These are phyloP conservation scores for Clarireedia homoeocarpa DNA, from an alignment of 2,329 filamentous ascomycete species.

Conservation along the genomic window DNA sequence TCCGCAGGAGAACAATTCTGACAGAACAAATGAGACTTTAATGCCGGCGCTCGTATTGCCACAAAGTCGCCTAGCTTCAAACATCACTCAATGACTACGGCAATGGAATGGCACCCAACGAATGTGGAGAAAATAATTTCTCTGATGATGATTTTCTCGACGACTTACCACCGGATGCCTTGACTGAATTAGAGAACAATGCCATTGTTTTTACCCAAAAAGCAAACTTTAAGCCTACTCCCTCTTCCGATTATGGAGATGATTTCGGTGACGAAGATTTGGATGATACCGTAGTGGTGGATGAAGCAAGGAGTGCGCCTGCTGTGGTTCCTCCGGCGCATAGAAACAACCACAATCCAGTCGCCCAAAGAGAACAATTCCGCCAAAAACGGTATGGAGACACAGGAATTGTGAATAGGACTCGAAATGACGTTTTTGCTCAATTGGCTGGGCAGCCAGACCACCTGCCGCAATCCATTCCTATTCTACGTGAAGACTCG, in stretches of 20 bases:
- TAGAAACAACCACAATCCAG: slow-evolving; percentile 13
- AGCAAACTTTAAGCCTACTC: slow-evolving; percentile 15
- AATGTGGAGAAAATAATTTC: slow-evolving; percentile 47
- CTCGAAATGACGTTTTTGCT: slow-evolving; percentile 6
- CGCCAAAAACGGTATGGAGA: slow-evolving; percentile 18
- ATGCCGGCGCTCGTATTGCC: neutral
- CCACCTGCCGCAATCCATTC: neutral
- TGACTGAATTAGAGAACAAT: slow-evolving; percentile 56
- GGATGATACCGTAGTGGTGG: slow-evolving; percentile 47
- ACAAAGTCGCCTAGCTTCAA: neutral
- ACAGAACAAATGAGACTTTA: neutral
- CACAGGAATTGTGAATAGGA: slow-evolving; percentile 9
- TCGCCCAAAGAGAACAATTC: slow-evolving; percentile 19
- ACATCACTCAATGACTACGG: slow-evolving; percentile 23
- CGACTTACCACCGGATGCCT: slow-evolving; percentile 46
- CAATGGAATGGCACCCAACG: slow-evolving; percentile 31
- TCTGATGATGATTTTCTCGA: slow-evolving; percentile 60
- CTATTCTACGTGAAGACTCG: slow-evolving; percentile 14
- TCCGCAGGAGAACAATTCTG: too few species aligned
- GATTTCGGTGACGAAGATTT: slow-evolving; percentile 34
- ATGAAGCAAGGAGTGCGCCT: slow-evolving; percentile 24
- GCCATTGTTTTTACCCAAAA: slow-evolving; percentile 49
- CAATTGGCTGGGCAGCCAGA: slow-evolving; percentile 11
- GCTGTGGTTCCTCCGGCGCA: slow-evolving; percentile 12
- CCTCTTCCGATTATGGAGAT: slow-evolving; percentile 32